Conservation (phyloP, 805 yeast species). For the Pichia phayaonensis region DNA sequence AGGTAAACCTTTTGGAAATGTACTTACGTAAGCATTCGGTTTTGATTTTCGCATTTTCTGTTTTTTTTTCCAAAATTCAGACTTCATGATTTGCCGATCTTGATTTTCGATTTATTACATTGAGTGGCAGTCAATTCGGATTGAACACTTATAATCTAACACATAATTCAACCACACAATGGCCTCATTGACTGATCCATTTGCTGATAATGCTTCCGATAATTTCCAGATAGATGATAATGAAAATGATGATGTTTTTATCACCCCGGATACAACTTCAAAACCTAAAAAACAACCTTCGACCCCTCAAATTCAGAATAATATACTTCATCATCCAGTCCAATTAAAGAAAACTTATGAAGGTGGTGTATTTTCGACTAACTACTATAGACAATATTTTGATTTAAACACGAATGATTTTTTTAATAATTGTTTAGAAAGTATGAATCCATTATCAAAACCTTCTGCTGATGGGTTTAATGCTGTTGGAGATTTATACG, state of each 20-base stretch:
- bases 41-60: background rate
- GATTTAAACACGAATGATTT: slow-evolving; percentile 64
- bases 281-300: background rate
- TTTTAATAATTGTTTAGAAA: slow-evolving; percentile 40
- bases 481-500: slow-evolving; percentile 64
- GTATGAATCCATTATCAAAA: slow-evolving; percentile 47
- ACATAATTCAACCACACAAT: background rate
- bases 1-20: too few relatives aligned
- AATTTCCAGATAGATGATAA: slow-evolving; percentile 7
- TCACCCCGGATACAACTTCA: slow-evolving; percentile 18
- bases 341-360: slow-evolving; percentile 22
- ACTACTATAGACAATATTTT: slow-evolving; percentile 58
- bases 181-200: background rate
- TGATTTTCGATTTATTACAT: background rate
- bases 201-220: background rate
- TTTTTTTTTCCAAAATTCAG: background rate
- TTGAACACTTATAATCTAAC: background rate
- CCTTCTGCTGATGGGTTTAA: slow-evolving; percentile 31
- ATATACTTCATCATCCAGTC: background rate
- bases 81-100: background rate
- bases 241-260: slow-evolving; percentile 14
- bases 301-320: background rate
- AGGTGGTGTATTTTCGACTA: slow-evolving; percentile 47
- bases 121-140: background rate
- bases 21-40: background rate